These are phyloP conservation scores for Mycosarcoma maydis DNA, from an alignment of 1,284 basidiomycete species.

Conservation along the genomic window DNA sequence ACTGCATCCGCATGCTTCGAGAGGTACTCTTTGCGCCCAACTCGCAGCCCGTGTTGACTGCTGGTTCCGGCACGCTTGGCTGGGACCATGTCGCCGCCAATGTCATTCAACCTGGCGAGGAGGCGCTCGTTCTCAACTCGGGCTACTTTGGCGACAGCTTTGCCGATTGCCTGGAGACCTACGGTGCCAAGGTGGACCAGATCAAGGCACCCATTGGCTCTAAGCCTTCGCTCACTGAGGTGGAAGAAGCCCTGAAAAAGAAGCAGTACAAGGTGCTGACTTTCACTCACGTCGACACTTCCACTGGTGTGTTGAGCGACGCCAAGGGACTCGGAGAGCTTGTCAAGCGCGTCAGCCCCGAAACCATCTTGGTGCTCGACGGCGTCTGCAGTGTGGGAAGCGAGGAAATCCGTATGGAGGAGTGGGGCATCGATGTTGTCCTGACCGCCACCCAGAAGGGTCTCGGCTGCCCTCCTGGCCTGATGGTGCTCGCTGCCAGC, in stretches of 20 bases:
- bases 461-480: slow-evolving; percentile 90
- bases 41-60: slow-evolving; percentile 76
- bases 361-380: slow-evolving; percentile 86
- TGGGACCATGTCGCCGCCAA: slow-evolving; percentile 77
- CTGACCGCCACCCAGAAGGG: slow-evolving; percentile 94
- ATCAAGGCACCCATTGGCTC: slow-evolving; percentile 84
- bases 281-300: slow-evolving; percentile 82
- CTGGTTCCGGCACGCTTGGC: slow-evolving; percentile 92
- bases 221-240: slow-evolving; percentile 74
- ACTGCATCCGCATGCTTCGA: slow-evolving; percentile 87
- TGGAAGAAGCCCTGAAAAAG: slow-evolving; percentile 78
- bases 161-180: slow-evolving; percentile 72
- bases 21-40: slow-evolving; percentile 72
- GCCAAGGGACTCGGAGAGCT: slow-evolving; percentile 80
- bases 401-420: slow-evolving; percentile 92
- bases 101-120: slow-evolving; percentile 80
- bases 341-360: slow-evolving; percentile 82
- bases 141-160: slow-evolving; percentile 66
- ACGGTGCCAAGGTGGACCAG: slow-evolving; percentile 89
- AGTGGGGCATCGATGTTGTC: slow-evolving; percentile 91
- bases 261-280: slow-evolving; percentile 91
- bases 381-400: slow-evolving; percentile 95
- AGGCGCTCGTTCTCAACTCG: slow-evolving; percentile 79
- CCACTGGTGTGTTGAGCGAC: slow-evolving; percentile 81
- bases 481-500: slow-evolving; percentile 85